Evolutionary conservation across 2,329 filamentous ascomycete genomes (phyloP).

Genomic region (Diaporthe sp.): DNA sequence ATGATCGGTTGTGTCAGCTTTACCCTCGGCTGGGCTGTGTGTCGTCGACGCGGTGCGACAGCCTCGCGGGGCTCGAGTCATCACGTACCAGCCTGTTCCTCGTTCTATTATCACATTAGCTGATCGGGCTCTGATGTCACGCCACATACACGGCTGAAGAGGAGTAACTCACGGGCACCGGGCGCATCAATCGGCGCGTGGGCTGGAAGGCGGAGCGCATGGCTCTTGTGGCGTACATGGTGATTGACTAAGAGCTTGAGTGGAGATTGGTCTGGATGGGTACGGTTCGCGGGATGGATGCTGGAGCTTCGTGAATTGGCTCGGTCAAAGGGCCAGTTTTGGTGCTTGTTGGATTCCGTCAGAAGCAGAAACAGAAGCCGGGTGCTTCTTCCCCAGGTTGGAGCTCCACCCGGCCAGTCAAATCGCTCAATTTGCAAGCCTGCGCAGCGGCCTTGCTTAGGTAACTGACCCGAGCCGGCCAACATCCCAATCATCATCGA

Average conservation of each 20-base stretch:
- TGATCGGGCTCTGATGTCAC: constrained; percentile 44
- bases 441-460: constrained; percentile 19
- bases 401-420: constrained; percentile 36
- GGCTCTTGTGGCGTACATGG: constrained; percentile 74
- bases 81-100: constrained; percentile 74
- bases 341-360: constrained; percentile 21
- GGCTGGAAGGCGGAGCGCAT: constrained; percentile 73
- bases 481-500: constrained; percentile 35
- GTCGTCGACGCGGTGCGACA: not conserved
- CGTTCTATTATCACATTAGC: constrained; percentile 61
- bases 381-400: constrained; percentile 18
- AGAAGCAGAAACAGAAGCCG: constrained; percentile 32
- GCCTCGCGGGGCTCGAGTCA: constrained; percentile 30
- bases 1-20: constrained; percentile 24
- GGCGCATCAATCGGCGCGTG: constrained; percentile 73
- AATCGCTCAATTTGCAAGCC: constrained; percentile 33
- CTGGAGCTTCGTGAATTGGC: constrained; percentile 34
- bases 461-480: constrained; percentile 26
- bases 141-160: not conserved
- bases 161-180: constrained; percentile 74
- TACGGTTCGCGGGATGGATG: constrained; percentile 30
- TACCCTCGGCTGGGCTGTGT: not conserved
- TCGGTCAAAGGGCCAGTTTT: constrained; percentile 31
- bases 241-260: constrained; percentile 52
- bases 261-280: constrained; percentile 41